Base-by-base conservation (phyloP, 1,284 basidiomycete genomes). In the Meripilus lineatus region DNA sequence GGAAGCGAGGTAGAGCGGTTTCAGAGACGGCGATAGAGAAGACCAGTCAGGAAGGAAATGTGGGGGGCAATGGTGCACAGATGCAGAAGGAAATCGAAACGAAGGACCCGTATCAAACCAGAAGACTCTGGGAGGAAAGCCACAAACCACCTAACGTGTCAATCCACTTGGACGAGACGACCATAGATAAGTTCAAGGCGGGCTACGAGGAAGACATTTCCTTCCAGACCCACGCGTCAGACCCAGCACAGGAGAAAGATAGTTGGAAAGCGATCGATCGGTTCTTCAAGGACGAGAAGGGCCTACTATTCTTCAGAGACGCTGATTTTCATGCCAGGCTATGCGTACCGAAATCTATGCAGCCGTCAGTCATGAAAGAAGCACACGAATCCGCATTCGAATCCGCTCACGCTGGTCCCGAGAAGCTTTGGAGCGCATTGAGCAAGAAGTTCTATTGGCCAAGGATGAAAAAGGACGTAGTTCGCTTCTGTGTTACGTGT, bases 391-490 rank as follows among this genome's bases (percentile, higher is more conserved):
- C 21, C 11, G 17, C 40, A 1, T 41, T 24, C 0, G 58, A 60
- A 26, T 50, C 56, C 2, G 59, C 63, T 4, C 68, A 69, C 51
- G 54, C 48, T 1, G 66, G 67, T 3, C 46, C 51, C 8, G 45
- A 52, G 21, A 57, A 60, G 37, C 57, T 56, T 0, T 55, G 56
- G 30, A 49, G 53, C 23, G 14, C 46, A 1, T 13, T 67, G 6
- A 38, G 36, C 15, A 8, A 43, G 0, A 36, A 41, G 3, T 66
- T 49, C 44, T 67, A 56, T 43, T 71, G 68, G 69, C 59, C 57
- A 13, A 35, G 26, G 3, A 63, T 69, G 62, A 48, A 44, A 1
- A 32, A 45, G n/a, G 57, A 64, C 39, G 52, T 64, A 7, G 47
- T 52, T 7, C 15, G 24, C 18, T 69, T 56, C 46, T 48, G 52